phyloP scores from a whole-genome alignment of 805 yeast species.

The Pichia cabralensis region DNA sequence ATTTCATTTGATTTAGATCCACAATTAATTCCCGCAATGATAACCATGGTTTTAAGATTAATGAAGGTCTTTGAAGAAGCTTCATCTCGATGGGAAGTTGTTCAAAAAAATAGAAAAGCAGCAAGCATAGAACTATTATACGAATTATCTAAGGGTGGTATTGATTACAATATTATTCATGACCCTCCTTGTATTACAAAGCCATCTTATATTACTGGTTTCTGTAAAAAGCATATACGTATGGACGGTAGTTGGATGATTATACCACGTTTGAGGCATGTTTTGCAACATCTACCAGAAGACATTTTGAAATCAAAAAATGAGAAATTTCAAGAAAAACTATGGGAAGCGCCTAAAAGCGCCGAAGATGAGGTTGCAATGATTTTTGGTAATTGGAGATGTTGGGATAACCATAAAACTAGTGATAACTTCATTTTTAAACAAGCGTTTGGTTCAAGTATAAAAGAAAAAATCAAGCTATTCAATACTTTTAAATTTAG shows the following conservation, averaged over 20 bases:
- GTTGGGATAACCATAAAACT: constrained; percentile 75
- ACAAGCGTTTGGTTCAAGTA: constrained; percentile 34
- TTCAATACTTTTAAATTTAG: constrained; percentile 6
- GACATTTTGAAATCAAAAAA: constrained; percentile 36
- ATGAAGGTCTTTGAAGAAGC: constrained; percentile 3
- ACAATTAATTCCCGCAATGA: constrained; percentile 14
- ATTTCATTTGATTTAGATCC: constrained; percentile 16
- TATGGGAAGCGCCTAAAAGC: constrained; percentile 37
- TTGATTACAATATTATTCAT: constrained; percentile 43
- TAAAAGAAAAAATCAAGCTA: constrained; percentile 3
- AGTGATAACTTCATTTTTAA: constrained; percentile 46
- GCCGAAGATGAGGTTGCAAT: constrained; percentile 47
- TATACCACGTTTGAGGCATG: constrained; percentile 67
- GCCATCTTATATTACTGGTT: constrained; percentile 72
- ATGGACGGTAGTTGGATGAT: constrained; percentile 83
- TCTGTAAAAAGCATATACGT: constrained; percentile 65
- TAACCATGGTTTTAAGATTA: constrained; percentile 6
- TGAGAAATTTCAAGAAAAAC: constrained; percentile 19
- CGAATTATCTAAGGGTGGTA: constrained; percentile 30
- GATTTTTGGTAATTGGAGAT: constrained; percentile 72
- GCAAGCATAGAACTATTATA: constrained; percentile 33
- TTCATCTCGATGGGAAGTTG: constrained; percentile 4
- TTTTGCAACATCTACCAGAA: constrained; percentile 47
- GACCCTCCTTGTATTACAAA: constrained; percentile 88
- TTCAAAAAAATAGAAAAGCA: constrained; percentile 9